Evolutionary conservation across 2,329 filamentous ascomycete genomes (phyloP), one percentile per base, ranked within the genome.

Genomic region (Teratosphaeria zuluensis): DNA sequence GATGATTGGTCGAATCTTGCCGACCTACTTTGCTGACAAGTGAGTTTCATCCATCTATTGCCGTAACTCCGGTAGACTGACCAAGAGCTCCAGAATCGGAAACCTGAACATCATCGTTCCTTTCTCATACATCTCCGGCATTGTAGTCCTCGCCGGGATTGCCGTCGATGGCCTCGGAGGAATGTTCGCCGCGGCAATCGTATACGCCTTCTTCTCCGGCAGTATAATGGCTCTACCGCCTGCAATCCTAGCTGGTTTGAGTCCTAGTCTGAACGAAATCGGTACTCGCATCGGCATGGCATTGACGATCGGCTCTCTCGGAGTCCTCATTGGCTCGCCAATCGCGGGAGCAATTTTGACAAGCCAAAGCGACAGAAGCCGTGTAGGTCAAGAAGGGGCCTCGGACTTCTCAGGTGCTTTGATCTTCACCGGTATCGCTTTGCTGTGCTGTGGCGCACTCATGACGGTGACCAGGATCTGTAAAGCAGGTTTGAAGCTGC

Each of bases 91-190:
- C 0, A 76, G 82, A 58, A 77, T 83, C 33, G 75, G 80, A 0
- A 77, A 77, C 51, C 33, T 38, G 11, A 38, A 38, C 33, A 38
- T 12, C 11, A 38, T 38, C 33, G 33, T 38, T 9, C 33, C 33
- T 4, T 38, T 2, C 33, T 6, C 5, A 9, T 76, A 74, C 1
- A 66, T 78, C 2, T 61, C 80, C 2, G 76, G 76, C 1, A 66
- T 79, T 9, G 68, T 81, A 35, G 70, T 82, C 24, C 83, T 79
- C 63, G 77, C 76, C 48, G 87, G 85, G 84, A 76, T 78, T 2
- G 78, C 75, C 1, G 80, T 85, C 1, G 58, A 67, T 11, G 72
- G 62, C 11, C 58, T 66, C 3, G 64, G 66, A 19, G 69, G 72
- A 0, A 65, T 80, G 3, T 76, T 76, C 58, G 73, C 67, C 0